Evolutionary conservation across 768 basidiomycete genomes (phyloP), one percentile per base, ranked within the genome.

Genomic region (Fibroporia radiculosa): DNA sequence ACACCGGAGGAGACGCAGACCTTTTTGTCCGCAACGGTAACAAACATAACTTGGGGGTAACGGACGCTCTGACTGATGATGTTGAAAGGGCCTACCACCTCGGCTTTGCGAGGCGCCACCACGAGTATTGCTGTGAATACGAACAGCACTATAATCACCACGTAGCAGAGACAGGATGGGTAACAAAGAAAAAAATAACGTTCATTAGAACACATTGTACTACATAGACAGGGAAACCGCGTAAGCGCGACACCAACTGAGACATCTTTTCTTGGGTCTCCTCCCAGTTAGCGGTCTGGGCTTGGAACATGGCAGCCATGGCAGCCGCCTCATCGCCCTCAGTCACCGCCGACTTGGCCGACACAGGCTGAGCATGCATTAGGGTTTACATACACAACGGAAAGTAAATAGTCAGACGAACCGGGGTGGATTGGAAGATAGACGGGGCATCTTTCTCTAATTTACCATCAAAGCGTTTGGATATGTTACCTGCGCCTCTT

Each of bases 211-310:
- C 64, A 57, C 56, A 62, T 53, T 68, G 75, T 83, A 84, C 79
- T 81, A 83, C 75, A 68, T 64, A 66, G 58, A 63, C 77, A 66
- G 75, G 68, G 73, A 64, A 69, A 71, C 69, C 62, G 62, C 59
- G 57, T 56, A 64, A 62, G 74, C 73, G 72, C 70, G 68, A 79
- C 72, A 93, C 93, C 73, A 74, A 99, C 96, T 91, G 84, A 62
- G 93, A 86, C 93, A 99, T 97, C 77, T 95, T 92, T 75, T 97
- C 93, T 71, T 97, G 92, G 60, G 93, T 85, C 77, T 93, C 88
- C 72, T 96, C 87, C 96, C 95, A 99, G 66, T 93, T 89, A 52
- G 88, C 82, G 31, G 82, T 82, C 66, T 92, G 88, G 48, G 87
- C 87, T 65, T 89, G 84, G 64, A 98, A 93, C 89, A 99, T 96